phyloP scores from a whole-genome alignment of 2,329 filamentous ascomycete genomes.

The Cytospora schulzeri region DNA sequence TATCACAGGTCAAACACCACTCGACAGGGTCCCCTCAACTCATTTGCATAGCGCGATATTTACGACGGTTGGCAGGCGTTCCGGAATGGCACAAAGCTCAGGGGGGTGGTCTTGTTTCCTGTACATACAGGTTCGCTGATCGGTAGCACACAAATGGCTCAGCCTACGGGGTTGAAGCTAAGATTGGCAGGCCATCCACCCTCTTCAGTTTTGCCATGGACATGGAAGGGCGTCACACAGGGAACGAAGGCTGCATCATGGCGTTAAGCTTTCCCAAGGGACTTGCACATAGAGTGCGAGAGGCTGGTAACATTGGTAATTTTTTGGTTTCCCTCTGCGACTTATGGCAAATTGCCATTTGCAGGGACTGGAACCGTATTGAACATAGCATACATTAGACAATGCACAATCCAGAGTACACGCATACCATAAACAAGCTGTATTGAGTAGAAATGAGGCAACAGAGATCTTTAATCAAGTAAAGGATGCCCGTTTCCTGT shows the following conservation, averaged over 20 bases:
- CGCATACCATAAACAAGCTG: background rate
- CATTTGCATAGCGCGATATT: conserved; percentile 27
- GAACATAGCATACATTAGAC: conserved; percentile 5
- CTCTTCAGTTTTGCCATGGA: background rate
- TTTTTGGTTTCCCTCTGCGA: background rate
- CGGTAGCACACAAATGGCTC: background rate
- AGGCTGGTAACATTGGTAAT: background rate
- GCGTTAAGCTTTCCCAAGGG: background rate
- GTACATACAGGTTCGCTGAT: background rate
- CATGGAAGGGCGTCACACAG: background rate
- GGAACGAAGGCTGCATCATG: background rate
- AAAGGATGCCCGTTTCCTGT: background rate
- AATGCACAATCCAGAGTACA: background rate
- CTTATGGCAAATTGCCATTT: background rate
- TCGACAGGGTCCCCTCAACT: conserved; percentile 6
- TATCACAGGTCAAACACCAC: background rate
- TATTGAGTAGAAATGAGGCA: background rate
- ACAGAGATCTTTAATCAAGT: background rate
- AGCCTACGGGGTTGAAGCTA: background rate
- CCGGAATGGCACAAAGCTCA: conserved; percentile 14
- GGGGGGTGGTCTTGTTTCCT: background rate
- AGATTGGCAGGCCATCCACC: background rate
- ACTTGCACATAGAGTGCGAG: background rate
- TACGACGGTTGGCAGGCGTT: conserved; percentile 21
- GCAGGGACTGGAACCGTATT: conserved; percentile 20